Conservation (phyloP, 1,284 basidiomycete species). For the Rhodotorula sp. region DNA sequence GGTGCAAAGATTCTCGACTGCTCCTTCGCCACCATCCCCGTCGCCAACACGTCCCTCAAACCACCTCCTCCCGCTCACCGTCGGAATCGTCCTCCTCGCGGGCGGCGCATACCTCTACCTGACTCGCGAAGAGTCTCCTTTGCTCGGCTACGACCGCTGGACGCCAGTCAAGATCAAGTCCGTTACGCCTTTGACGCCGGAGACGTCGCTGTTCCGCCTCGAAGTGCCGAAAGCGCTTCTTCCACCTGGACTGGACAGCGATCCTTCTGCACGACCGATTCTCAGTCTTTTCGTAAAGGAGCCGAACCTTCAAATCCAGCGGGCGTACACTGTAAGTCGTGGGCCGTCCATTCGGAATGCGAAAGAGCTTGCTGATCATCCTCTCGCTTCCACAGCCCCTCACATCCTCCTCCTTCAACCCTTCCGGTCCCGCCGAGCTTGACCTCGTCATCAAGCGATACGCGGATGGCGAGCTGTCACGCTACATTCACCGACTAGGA, state of each 20-base stretch:
- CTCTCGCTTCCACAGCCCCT: constrained; percentile 51
- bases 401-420: constrained; percentile 71
- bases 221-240: constrained; percentile 55
- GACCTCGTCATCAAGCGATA: constrained; percentile 53
- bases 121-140: not conserved
- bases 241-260: constrained; percentile 39
- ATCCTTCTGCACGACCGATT: constrained; percentile 48
- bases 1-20: too few relatives aligned
- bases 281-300: constrained; percentile 79
- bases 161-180: constrained; percentile 61
- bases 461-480: constrained; percentile 70
- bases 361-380: constrained; percentile 44
- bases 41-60: not conserved
- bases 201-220: constrained; percentile 64
- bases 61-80: not conserved
- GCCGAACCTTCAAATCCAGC: constrained; percentile 81
- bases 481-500: constrained; percentile 70
- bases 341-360: constrained; percentile 48
- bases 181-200: constrained; percentile 56
- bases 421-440: constrained; percentile 24
- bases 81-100: not conserved
- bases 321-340: constrained; percentile 63
- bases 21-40: not conserved
- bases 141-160: constrained; percentile 61
- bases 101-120: not conserved